These are phyloP conservation scores for Garcia nutans DNA, from an alignment of 345 rosid genomes.

Conservation along the genomic window DNA sequence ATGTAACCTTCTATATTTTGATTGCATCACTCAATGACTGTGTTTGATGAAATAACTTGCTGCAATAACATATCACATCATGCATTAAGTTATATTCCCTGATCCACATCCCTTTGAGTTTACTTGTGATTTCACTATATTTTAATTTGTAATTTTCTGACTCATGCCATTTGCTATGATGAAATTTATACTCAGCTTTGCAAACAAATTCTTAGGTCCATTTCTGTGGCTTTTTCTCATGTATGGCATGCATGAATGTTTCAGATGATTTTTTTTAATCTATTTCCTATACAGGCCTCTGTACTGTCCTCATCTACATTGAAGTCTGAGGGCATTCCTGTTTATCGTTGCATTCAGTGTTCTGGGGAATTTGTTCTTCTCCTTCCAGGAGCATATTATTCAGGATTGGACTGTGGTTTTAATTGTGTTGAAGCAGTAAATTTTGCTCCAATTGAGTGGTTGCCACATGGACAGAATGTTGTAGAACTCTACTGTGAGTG, in stretches of 20 bases:
- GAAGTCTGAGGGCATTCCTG: slow-evolving; percentile 59
- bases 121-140: not conserved
- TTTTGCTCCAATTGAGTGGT: slow-evolving; percentile 75
- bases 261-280: not conserved
- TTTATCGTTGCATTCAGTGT: slow-evolving; percentile 56
- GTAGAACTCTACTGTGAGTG: slow-evolving; percentile 49
- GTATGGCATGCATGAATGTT: not conserved
- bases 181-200: not conserved
- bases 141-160: not conserved
- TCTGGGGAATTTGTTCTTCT: slow-evolving; percentile 71
- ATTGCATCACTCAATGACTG: slow-evolving; percentile 2
- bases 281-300: slow-evolving; percentile 40
- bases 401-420: slow-evolving; percentile 67
- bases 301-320: slow-evolving; percentile 39
- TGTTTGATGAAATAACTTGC: no score
- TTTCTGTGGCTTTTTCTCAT: not conserved
- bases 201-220: not conserved
- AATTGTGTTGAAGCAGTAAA: slow-evolving; percentile 61
- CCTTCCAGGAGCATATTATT: slow-evolving; percentile 60
- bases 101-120: not conserved
- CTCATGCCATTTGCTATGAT: not conserved
- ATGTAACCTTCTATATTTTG: slow-evolving; percentile 1
- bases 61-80: not conserved
- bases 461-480: slow-evolving; percentile 59
- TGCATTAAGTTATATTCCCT: not conserved